phyloP scores from a whole-genome alignment of 2,329 filamentous ascomycete species.

The Magnaporthiopsis rhizophila region DNA sequence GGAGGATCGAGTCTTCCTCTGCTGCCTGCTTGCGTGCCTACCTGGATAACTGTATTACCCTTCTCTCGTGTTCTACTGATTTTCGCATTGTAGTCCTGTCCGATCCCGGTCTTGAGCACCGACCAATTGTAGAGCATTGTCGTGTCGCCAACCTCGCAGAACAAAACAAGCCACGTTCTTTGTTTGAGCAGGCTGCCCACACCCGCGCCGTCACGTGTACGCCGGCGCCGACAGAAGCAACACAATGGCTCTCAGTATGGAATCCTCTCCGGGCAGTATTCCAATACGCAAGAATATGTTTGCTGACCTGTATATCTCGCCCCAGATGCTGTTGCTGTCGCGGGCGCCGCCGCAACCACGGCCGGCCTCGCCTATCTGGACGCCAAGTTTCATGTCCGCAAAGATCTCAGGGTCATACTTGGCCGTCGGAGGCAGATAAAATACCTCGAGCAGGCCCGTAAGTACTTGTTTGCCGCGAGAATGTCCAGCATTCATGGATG shows the following conservation, averaged over 20 bases:
- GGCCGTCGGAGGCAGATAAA: slow-evolving; percentile 32
- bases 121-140: neutral
- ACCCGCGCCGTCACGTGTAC: neutral
- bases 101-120: neutral
- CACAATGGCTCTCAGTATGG: neutral
- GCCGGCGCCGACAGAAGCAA: neutral
- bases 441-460: slow-evolving; percentile 40
- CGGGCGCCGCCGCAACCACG: slow-evolving; percentile 16
- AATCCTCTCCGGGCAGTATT: neutral
- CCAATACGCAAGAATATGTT: neutral
- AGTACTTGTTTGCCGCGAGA: slow-evolving; percentile 12
- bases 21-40: neutral
- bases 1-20: neutral
- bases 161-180: neutral
- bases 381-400: slow-evolving; percentile 58
- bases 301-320: neutral
- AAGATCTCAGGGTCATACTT: slow-evolving; percentile 48
- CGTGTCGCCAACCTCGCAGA: no score
- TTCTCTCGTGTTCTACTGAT: neutral
- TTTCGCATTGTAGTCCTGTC: neutral
- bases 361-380: slow-evolving; percentile 51
- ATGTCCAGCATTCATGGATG: slow-evolving; percentile 2
- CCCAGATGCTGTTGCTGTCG: slow-evolving; percentile 8
- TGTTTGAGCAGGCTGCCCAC: neutral
- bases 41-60: neutral